Evolutionary conservation across 2,329 filamentous ascomycete genomes (phyloP), one percentile per base, ranked within the genome.

Genomic region (Fusarium nematophilum): DNA sequence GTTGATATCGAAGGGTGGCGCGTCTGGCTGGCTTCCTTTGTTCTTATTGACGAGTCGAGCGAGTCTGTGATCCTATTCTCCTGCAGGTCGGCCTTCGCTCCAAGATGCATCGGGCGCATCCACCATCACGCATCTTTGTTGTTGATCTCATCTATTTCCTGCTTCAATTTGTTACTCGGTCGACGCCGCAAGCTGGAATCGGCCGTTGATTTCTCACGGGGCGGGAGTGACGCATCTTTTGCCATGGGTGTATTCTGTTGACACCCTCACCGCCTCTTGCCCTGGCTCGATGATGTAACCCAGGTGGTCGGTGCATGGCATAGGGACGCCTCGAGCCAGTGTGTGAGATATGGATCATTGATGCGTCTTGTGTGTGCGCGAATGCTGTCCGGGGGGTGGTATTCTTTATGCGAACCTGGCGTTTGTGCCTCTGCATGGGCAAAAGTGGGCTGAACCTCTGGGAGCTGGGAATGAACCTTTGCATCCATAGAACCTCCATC

Each of bases 191-290:
- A 42, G 43, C 47, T 52, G 53, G 56, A 56, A 49, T 37, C 42
- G 60, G 54, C 26, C 50, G 51, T 45, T 64, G 53, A 55, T 50
- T 47, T 53, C 58, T 59, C 42, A 44, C 54, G 55, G 60, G 51
- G 61, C 63, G 9, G 55, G 61, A 25, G 55, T 56, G 50, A 61
- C 39, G 53, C 65, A 64, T 62, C 50, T 56, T 44, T 62, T 62
- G 50, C 51, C 52, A 60, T 52, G 54, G 53, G 40, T 53, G 47
- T 14, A 29, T 47, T 58, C 57, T 57, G 50, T 62, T 55, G 54
- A 62, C 57, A 45, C 51, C 55, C 57, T 69, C 66, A 69, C 66
- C 66, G 66, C 66, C 57, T 67, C 66, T 69, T 66, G 59, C 52
- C 58, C 43, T 54, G 48, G 51, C 42, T 40, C 42, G 59, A 69